Evolutionary conservation across 2,329 filamentous ascomycete species (phyloP).

Genomic region (Dothidotthia symphoricarpi): DNA sequence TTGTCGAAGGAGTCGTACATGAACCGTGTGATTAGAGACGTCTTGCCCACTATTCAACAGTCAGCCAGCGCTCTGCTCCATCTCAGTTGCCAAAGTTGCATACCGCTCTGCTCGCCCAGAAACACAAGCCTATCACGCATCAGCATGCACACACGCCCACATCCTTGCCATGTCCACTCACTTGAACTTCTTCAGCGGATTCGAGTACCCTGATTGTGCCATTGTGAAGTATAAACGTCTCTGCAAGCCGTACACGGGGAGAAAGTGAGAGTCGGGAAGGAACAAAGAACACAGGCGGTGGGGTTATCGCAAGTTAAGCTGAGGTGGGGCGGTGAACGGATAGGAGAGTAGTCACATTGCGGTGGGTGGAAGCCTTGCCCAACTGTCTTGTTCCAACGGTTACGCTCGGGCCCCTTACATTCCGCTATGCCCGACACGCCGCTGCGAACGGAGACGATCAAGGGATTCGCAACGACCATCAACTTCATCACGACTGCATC

Average conservation of each 20-base stretch:
- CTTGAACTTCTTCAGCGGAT: conserved; percentile 99
- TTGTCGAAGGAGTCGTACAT: conserved; percentile 99
- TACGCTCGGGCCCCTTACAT: too few species aligned
- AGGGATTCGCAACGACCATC: too few species aligned
- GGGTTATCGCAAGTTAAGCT: conserved; percentile 5
- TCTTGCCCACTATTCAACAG: conserved; percentile 82
- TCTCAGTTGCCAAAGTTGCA: conserved; percentile 31
- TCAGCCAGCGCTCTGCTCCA: conserved; percentile 17
- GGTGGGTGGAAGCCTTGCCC: neutral
- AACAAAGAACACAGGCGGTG: conserved; percentile 5
- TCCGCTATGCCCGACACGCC: too few species aligned
- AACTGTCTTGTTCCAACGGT: too few species aligned
- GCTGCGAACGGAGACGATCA: too few species aligned
- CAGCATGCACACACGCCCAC: conserved; percentile 23
- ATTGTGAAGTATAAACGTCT: conserved; percentile 53
- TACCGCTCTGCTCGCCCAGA: conserved; percentile 97
- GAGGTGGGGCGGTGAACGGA: conserved; percentile 18
- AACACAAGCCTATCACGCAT: conserved; percentile 75
- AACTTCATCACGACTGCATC: too few species aligned
- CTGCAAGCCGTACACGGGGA: conserved; percentile 4
- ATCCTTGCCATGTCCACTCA: conserved; percentile 42
- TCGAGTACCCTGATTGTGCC: conserved; percentile 87
- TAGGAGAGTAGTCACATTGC: conserved; percentile 17
- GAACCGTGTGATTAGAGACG: conserved; percentile 96
- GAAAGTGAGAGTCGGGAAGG: conserved; percentile 5